These are phyloP conservation scores for Cyclotella distinguenda DNA, from an alignment of 108 stramenopile species.

Conservation along the genomic window DNA sequence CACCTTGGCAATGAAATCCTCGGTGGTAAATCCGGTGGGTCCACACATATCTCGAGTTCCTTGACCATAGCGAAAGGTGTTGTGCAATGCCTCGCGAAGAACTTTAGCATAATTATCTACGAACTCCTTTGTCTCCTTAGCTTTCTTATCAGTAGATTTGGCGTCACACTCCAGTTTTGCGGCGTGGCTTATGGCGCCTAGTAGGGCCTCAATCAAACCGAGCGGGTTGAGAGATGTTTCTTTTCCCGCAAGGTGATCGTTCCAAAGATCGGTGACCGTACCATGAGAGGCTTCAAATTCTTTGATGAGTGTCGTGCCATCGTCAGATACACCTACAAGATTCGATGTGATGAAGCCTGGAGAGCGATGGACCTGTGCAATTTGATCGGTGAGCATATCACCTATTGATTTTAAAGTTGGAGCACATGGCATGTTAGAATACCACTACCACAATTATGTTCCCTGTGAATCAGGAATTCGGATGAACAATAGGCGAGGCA, in stretches of 20 bases:
- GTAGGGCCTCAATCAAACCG: conserved; percentile 94
- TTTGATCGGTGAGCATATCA: conserved; percentile 92
- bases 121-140: conserved; percentile 51
- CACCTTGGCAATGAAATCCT: conserved; percentile 92
- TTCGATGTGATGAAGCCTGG: conserved; percentile 98
- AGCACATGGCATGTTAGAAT: conserved; percentile 1
- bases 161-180: conserved; percentile 76
- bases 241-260: conserved; percentile 93
- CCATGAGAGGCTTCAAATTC: conserved; percentile 97
- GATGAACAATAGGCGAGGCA: not conserved
- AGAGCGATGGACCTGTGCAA: conserved; percentile 97
- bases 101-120: conserved; percentile 75
- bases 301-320: conserved; percentile 88
- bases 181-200: conserved; percentile 94
- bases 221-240: conserved; percentile 96
- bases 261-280: conserved; percentile 94
- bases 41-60: conserved; percentile 96
- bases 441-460: not conserved
- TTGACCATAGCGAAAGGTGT: conserved; percentile 95
- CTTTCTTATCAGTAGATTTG: conserved; percentile 57
- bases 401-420: conserved; percentile 4
- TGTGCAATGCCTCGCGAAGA: conserved; percentile 88
- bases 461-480: not conserved
- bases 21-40: conserved; percentile 91
- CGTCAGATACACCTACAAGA: conserved; percentile 88